Evolutionary conservation across 225 moss, liverwort and hornwort genomes (phyloP).

Genomic region (Bryoerythrophyllum caledonicum): DNA sequence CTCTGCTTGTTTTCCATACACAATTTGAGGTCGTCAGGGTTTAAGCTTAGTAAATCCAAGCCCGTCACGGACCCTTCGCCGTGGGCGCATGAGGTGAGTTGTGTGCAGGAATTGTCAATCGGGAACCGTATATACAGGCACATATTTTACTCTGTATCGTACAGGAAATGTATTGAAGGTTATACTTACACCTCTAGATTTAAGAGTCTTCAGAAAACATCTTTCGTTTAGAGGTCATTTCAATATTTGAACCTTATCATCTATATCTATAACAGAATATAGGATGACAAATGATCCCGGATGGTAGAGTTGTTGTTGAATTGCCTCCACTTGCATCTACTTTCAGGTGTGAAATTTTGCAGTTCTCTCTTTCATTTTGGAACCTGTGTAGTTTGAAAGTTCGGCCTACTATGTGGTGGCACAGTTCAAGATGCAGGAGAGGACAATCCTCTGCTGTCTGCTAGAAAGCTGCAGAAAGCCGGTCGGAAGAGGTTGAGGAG

Average conservation of each 20-base stretch:
- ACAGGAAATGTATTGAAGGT: no score
- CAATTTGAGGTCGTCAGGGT: neutral
- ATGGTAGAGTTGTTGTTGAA: constrained; percentile 24
- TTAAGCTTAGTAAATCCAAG: neutral
- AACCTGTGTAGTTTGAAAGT: neutral
- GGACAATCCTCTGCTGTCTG: constrained; percentile 35
- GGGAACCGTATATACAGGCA: no score
- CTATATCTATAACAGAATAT: no score
- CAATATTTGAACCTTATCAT: no score
- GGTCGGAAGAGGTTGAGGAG: constrained; percentile 88
- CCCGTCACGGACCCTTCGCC: neutral
- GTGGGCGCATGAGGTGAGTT: no score
- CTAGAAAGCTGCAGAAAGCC: constrained; percentile 91
- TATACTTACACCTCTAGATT: no score
- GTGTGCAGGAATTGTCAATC: no score
- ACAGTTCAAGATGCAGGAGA: constrained; percentile 48
- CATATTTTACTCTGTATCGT: no score
- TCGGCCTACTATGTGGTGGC: constrained; percentile 22
- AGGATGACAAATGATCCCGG: no score
- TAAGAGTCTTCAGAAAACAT: no score
- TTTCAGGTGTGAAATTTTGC: constrained; percentile 42
- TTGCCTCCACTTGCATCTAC: constrained; percentile 24
- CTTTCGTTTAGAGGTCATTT: no score
- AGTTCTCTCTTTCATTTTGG: constrained; percentile 1
- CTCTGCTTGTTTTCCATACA: neutral